A percentile compares a stretch with the other conserved stretches of the same genome.
These are phyloP conservation scores for Colletotrichum paranaense DNA, from an alignment of 2,329 filamentous ascomycete species.

Conservation along the genomic window DNA sequence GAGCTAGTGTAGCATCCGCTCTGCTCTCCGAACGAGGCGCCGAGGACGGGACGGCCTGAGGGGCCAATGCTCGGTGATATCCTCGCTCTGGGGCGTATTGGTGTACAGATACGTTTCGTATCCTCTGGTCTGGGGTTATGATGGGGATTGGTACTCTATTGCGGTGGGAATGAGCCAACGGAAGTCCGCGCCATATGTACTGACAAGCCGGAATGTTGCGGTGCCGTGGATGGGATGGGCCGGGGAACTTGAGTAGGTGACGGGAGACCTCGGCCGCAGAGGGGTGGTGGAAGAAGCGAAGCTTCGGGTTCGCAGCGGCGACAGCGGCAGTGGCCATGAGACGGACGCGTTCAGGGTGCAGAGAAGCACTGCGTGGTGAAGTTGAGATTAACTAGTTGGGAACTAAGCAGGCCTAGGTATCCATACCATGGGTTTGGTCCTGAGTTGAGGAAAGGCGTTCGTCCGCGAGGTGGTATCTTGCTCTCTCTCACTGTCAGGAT, in stretches of 20 bases:
- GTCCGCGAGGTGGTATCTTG: background rate
- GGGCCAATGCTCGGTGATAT: conserved; percentile 28
- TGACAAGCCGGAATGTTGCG: background rate
- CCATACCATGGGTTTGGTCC: conserved; percentile 10
- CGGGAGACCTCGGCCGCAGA: background rate
- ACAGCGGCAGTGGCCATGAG: background rate
- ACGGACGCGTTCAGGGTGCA: conserved; percentile 5
- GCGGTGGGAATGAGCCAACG: conserved; percentile 24
- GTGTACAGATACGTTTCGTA: background rate
- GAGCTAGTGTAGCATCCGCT: conserved; percentile 31
- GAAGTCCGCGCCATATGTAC: conserved; percentile 15
- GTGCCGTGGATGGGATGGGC: background rate
- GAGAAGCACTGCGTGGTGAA: background rate
- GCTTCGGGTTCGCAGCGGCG: conserved; percentile 17
- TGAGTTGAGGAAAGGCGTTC: background rate
- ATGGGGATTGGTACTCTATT: conserved; percentile 8
- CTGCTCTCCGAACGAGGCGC: conserved; percentile 21
- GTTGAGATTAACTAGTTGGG: background rate
- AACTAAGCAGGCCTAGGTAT: background rate
- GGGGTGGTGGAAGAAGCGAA: conserved; percentile 11
- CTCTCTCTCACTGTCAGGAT: background rate
- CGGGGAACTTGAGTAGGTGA: background rate
- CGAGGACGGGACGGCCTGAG: conserved; percentile 31
- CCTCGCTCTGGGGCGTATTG: background rate
- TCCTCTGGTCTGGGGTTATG: background rate